Base-by-base conservation (phyloP, 1,139 yeast genomes). In the Debaryomycetaceae sp. region DNA sequence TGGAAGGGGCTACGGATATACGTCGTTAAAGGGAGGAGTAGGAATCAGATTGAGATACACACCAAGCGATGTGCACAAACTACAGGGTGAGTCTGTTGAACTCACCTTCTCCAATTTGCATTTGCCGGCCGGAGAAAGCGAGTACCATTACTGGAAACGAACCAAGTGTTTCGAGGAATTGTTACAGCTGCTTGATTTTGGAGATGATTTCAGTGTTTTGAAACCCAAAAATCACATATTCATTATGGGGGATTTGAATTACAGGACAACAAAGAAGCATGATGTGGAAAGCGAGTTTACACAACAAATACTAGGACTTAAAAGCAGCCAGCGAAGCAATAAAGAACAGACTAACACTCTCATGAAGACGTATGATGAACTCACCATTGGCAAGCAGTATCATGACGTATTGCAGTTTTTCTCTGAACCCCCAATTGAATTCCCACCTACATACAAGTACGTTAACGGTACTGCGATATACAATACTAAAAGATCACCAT, bases 221-320 rank as follows among this genome's bases (percentile, higher is more conserved):
- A 78, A 73, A 51, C 83, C 81, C 1, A 55, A 63, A 0, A 53
- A 73, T 5, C 95, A 86, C 55, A 61, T 82, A 8, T 84, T 88
- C 51, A 62, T 88, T 42, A 63, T 87, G 72, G 97, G 97, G 0
- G 97, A 89, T 58, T 66, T 89, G 51, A 89, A 89, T 58, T 89
- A 85, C 59, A 70, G 97, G 38, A 75, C 81, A 3, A 60, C 70
- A 3, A 65, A 77, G 44, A 47, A 57, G 30, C 48, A 52, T 34
- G 48, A 51, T 11, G 35, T 43, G 0, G 50, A 50, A 17, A 38
- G 47, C n/a, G 40, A 43, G 16, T 44, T 48, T 3, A 42, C 55
- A 17, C 47, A 47, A 14, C 51, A 52, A 26, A 52, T 67, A 17
- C 40, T 53, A 4, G 40, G 49, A 2, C 44, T 66, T 16, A 65